phyloP scores from a whole-genome alignment of 805 yeast genomes.

The Candida ponderosae region DNA sequence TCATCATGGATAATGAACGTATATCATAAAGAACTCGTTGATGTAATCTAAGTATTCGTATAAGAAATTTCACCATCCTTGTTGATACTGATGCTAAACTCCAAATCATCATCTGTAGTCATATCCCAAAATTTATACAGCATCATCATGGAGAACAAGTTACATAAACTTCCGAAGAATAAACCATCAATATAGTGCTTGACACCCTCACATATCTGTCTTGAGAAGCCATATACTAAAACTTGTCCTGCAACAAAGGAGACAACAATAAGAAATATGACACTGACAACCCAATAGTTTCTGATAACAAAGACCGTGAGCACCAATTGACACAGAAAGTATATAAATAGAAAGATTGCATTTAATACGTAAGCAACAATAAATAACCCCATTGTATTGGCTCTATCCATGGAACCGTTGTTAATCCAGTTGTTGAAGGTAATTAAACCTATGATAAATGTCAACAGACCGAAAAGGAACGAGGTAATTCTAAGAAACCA shows the following conservation, averaged over 20 bases:
- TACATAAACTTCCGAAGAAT: conserved; percentile 76
- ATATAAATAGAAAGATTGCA: conserved; percentile 54
- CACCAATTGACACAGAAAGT: conserved; percentile 59
- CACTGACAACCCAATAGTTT: conserved; percentile 86
- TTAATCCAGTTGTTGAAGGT: conserved; percentile 66
- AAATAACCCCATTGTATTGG: conserved; percentile 61
- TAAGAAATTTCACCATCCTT: conserved; percentile 29
- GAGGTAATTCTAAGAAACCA: conserved; percentile 44
- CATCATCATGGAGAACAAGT: conserved; percentile 86
- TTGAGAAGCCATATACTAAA: conserved; percentile 61
- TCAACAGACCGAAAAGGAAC: conserved; percentile 49
- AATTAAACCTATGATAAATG: conserved; percentile 59
- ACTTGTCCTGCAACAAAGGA: conserved; percentile 82
- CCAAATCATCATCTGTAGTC: conserved; percentile 90
- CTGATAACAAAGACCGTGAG: conserved; percentile 61
- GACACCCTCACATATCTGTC: conserved; percentile 56
- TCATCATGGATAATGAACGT: too few relatives aligned
- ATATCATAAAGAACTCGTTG: too few relatives aligned
- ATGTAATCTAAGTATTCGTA: conserved; percentile 3
- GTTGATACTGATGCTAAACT: conserved; percentile 64
- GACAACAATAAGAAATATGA: conserved; percentile 59
- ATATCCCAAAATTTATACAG: conserved; percentile 94
- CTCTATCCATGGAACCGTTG: conserved; percentile 32
- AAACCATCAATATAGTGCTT: conserved; percentile 89
- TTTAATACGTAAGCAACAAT: conserved; percentile 65